Evolutionary conservation across 2,329 filamentous ascomycete genomes (phyloP).

Genomic region (Aspergillus felis): DNA sequence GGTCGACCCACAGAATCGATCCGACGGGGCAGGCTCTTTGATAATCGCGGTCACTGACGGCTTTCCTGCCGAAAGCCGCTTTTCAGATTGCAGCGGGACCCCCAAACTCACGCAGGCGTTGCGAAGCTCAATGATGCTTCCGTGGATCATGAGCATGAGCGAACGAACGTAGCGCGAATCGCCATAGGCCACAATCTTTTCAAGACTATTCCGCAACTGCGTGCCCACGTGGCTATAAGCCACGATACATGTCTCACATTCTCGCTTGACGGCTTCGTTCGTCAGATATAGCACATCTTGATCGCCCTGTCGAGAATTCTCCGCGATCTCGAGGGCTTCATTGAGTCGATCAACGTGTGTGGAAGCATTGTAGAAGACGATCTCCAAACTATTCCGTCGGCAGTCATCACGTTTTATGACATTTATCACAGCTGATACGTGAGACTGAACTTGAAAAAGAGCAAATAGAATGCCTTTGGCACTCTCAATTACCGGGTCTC

Average conservation of each 20-base stretch:
- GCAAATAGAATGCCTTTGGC: constrained; percentile 55
- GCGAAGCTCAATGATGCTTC: constrained; percentile 55
- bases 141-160: constrained; percentile 56
- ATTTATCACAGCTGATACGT: constrained; percentile 45
- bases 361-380: constrained; percentile 54
- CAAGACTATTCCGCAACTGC: constrained; percentile 46
- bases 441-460: constrained; percentile 49
- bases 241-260: constrained; percentile 48
- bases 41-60: constrained; percentile 26
- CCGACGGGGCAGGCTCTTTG: constrained; percentile 25
- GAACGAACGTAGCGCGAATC: constrained; percentile 57
- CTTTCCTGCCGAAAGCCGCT: constrained; percentile 24
- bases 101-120: constrained; percentile 55
- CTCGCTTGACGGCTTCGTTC: constrained; percentile 42
- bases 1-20: constrained; percentile 27
- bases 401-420: constrained; percentile 46
- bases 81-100: constrained; percentile 33
- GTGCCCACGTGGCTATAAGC: constrained; percentile 48
- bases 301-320: constrained; percentile 48
- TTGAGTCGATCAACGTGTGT: constrained; percentile 55
- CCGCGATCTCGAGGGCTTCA: constrained; percentile 49
- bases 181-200: constrained; percentile 52
- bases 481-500: constrained; percentile 51
- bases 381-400: constrained; percentile 50
- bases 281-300: constrained; percentile 41